phyloP scores from a whole-genome alignment of 2,329 filamentous ascomycete genomes.

The Arthrobotrys entomopaga region DNA sequence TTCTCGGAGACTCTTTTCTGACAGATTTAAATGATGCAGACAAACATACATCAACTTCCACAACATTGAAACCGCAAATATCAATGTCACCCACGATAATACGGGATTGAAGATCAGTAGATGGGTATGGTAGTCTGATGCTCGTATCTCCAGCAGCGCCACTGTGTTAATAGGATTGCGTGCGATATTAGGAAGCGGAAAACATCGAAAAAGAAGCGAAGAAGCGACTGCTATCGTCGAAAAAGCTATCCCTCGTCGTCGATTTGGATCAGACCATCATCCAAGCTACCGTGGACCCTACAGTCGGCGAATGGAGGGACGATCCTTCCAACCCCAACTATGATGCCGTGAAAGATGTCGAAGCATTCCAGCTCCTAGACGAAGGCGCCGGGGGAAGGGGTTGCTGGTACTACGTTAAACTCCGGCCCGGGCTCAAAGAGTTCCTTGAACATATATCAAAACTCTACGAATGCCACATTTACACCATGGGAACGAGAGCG shows the following conservation, averaged over 20 bases:
- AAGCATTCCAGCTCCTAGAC: slow-evolving; percentile 86
- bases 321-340: slow-evolving; percentile 91
- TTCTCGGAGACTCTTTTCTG: slow-evolving; percentile 4
- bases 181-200: slow-evolving; percentile 70
- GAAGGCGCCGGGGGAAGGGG: slow-evolving; percentile 78
- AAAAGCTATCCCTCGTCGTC: slow-evolving; percentile 91
- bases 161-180: neutral
- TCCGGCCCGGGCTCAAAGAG: slow-evolving; percentile 83
- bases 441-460: slow-evolving; percentile 82
- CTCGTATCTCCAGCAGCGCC: neutral
- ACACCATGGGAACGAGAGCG: slow-evolving; percentile 98
- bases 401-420: slow-evolving; percentile 99
- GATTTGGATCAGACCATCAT: slow-evolving; percentile 99
- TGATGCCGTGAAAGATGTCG: slow-evolving; percentile 86
- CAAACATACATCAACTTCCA: slow-evolving; percentile 82
- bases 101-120: slow-evolving; percentile 85
- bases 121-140: slow-evolving; percentile 61
- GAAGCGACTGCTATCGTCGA: slow-evolving; percentile 78
- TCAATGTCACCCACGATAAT: slow-evolving; percentile 95
- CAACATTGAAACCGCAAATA: slow-evolving; percentile 85
- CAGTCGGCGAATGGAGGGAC: slow-evolving; percentile 92
- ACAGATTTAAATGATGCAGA: slow-evolving; percentile 61
- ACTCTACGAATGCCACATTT: slow-evolving; percentile 94
- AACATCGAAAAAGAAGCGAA: slow-evolving; percentile 87
- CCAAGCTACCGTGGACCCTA: slow-evolving; percentile 95